Base-by-base conservation (phyloP, 2,329 filamentous ascomycete genomes). In the Helotiales sp. region DNA sequence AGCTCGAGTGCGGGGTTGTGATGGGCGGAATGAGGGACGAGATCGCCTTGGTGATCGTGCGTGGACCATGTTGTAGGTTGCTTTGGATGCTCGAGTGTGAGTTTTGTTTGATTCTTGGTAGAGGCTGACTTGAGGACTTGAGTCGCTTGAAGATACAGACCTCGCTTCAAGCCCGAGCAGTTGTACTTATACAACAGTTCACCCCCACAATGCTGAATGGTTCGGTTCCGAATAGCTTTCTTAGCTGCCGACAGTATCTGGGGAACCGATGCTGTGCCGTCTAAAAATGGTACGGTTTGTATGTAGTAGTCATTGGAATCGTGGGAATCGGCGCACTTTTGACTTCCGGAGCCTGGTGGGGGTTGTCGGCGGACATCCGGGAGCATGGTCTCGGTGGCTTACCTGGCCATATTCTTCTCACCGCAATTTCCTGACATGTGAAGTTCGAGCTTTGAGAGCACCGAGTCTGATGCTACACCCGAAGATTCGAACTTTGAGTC, bases 11-110 rank as follows among this genome's bases (percentile, higher is more conserved):
- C 52, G 28, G 30, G 54, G 45, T 28, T 59, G 55, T 45, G 63
- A 65, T 28, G 63, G 63, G 22, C 63, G 54, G 55, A 65, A 65
- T 4, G 63, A 65, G n/a, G 63, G 63, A 24, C 63, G 63, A 22
- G 63, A 65, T 13, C 63, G 55, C 22, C 55, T 59, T 43, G 55
- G 34, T 2, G 55, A 59, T 26, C 55, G 20, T 59, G 10, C 55
- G 34, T 59, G 13, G 32, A 59, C 55, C 55, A 59, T 59, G 8
- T 22, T 59, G 52, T 17, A n/a, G 28, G 7, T 5, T 54, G 24
- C 1, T 28, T n/a, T n/a, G n/a, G n/a, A n/a, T n/a, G n/a, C n/a
- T n/a, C n/a, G n/a, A n/a, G n/a, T 59, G 24, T n/a, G 26, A 13
- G 5, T 13, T 30, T 52, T 24, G 24, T 2, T 34, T 15, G 17